Conservation (phyloP, 1,284 basidiomycete genomes). For the Apiotrichum porosum region DNA sequence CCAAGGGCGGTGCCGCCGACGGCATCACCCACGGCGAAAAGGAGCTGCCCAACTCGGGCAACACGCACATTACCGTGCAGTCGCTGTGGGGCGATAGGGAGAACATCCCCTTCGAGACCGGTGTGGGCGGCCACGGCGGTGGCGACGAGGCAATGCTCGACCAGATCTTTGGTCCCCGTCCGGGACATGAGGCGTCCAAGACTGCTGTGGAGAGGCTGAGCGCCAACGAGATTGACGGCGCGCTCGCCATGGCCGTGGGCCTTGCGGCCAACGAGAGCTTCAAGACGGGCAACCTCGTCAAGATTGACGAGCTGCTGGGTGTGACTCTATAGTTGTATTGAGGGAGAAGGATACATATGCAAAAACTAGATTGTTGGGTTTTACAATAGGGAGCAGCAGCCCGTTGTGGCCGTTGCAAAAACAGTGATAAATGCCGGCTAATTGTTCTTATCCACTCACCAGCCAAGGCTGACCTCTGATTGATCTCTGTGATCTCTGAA, state of each 20-base stretch:
- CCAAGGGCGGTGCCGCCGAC: conserved; percentile 23
- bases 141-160: conserved; percentile 56
- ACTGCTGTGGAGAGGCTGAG: conserved; percentile 53
- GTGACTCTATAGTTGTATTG: conserved; percentile 25
- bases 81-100: conserved; percentile 52
- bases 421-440: too few species aligned
- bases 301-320: conserved; percentile 41
- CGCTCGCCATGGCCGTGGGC: conserved; percentile 55
- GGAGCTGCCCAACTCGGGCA: conserved; percentile 53
- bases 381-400: too few species aligned
- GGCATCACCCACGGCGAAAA: conserved; percentile 49
- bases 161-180: conserved; percentile 53
- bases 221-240: conserved; percentile 55
- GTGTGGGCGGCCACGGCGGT: conserved; percentile 55
- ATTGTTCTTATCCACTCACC: too few species aligned
- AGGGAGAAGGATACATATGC: too few species aligned
- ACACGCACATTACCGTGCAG: conserved; percentile 53
- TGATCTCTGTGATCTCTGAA: too few species aligned
- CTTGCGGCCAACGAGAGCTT: conserved; percentile 57
- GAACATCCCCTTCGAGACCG: conserved; percentile 51
- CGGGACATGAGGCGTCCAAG: conserved; percentile 47
- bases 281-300: conserved; percentile 52
- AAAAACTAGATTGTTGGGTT: too few species aligned
- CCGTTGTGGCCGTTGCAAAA: too few species aligned
- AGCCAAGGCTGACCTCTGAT: too few species aligned